Evolutionary conservation across 192 early-diverging fungal species (phyloP), one percentile per base, ranked within the genome.

Genomic region (Coemansia sp.): DNA sequence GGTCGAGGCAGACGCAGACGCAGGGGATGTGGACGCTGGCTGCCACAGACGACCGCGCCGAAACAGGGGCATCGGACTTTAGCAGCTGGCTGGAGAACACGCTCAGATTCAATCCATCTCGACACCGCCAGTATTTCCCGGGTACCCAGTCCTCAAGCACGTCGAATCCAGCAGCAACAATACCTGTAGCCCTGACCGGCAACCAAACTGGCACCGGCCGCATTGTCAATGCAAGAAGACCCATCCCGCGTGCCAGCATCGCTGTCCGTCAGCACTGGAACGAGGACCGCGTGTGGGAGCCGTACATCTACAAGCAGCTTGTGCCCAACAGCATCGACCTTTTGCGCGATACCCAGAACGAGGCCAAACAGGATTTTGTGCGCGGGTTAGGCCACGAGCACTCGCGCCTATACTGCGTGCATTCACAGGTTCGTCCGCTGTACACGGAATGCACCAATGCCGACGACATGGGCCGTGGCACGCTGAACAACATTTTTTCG

Each of bases 241-340:
- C 30, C 28, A 49, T 18, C 25, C 29, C 25, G 40, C 63, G 2
- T 48, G n/a, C 4, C 61, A 71, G 68, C 45, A 63, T 75, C 11
- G 30, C 67, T 5, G 72, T 80, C 52, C 72, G 69, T 16, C 77
- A 75, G 63, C 60, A 65, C 42, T 80, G 77, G 77, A 75, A 74
- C 48, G 7, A 42, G 5, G 58, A 49, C 17, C 56, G 38, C 2
- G 20, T 28, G n/a, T 80, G 77, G 77, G 60, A 55, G 0, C 77
- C 77, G 1, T 69, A 72, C 34, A 60, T 80, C 8, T 75, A 80
- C 64, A 66, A 80, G 54, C 56, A 64, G 40, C 68, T 71, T 10
- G 48, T 31, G 0, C 60, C 69, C 17, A 64, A 68, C 65, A 67
- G 49, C 64, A 12, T 32, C 18, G 58, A n/a, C 20, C 32, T 16